phyloP scores from a whole-genome alignment of 768 basidiomycete species.

The Auricularia cornea region DNA sequence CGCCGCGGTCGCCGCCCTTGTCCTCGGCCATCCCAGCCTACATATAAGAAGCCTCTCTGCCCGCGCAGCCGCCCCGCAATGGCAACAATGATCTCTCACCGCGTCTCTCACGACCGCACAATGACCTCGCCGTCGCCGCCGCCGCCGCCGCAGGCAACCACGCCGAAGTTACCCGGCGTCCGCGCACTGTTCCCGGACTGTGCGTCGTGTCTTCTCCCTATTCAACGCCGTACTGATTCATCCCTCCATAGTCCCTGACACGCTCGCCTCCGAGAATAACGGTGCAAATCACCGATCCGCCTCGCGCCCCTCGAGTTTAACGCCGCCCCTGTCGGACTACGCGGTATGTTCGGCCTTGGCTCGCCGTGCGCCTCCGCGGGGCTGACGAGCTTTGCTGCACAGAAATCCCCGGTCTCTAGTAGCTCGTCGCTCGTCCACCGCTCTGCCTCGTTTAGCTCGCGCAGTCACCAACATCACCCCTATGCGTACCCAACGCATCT shows the following conservation, averaged over 20 bases:
- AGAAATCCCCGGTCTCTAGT: not conserved
- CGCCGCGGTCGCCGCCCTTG: too few species aligned
- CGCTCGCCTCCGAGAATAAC: not conserved
- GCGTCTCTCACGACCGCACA: not conserved
- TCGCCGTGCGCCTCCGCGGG: not conserved
- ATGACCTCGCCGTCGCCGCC: not conserved
- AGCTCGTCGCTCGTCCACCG: too few species aligned
- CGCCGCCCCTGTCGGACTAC: not conserved
- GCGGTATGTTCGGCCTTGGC: not conserved
- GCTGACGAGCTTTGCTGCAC: not conserved
- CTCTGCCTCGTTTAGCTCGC: too few species aligned
- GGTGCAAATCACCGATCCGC: not conserved
- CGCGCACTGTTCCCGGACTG: not conserved
- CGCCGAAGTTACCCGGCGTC: not conserved
- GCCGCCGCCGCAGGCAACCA: not conserved
- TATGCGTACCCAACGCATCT: too few species aligned
- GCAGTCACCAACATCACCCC: too few species aligned
- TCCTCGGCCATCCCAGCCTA: too few species aligned
- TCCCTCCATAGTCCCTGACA: not conserved
- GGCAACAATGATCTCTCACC: not conserved
- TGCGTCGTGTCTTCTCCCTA: not conserved
- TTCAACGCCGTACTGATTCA: not conserved
- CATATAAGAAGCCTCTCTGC: not conserved
- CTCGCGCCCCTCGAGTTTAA: not conserved
- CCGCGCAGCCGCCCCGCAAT: not conserved